Conservation (phyloP, 495 filamentous ascomycete genomes). For the Lindgomyces ingoldianus region DNA sequence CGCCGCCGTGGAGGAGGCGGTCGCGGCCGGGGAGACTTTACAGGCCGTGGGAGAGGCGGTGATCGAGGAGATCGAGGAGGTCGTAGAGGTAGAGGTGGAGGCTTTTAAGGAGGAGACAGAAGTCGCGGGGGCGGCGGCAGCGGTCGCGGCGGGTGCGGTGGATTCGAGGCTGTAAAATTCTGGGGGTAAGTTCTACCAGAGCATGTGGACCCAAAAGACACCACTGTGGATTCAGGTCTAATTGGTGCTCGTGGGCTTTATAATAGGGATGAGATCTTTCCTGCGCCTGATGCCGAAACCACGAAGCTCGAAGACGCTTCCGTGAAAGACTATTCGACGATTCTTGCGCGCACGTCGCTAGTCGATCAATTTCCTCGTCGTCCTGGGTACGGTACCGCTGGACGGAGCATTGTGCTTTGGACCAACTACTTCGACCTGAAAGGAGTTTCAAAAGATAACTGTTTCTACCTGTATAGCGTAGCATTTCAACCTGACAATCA, state of each 20-base stretch:
- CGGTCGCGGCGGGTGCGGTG: conserved; percentile 11
- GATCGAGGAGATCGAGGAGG: neutral
- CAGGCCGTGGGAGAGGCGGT: conserved; percentile 16
- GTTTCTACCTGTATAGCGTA: conserved; percentile 39
- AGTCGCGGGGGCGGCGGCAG: conserved; percentile 5
- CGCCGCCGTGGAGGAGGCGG: conserved; percentile 20
- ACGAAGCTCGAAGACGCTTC: conserved; percentile 30
- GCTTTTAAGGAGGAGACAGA: conserved; percentile 5
- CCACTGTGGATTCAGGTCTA: too few species aligned
- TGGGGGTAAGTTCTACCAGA: conserved; percentile 20
- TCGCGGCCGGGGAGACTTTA: neutral
- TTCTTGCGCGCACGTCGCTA: conserved; percentile 12
- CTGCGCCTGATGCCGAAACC: conserved; percentile 30
- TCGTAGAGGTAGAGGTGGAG: neutral
- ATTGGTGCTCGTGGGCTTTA: too few species aligned
- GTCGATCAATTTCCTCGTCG: conserved; percentile 41
- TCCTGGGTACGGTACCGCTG: conserved; percentile 51
- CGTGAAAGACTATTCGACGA: conserved; percentile 6
- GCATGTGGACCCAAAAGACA: neutral
- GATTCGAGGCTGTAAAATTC: neutral
- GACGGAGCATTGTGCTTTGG: conserved; percentile 44
- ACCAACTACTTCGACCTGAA: conserved; percentile 52
- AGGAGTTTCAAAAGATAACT: conserved; percentile 7
- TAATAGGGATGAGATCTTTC: conserved; percentile 29
- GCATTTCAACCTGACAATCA: conserved; percentile 16